Percentiles rank a stretch among this genome's conserved stretches.
Conservation (phyloP, 1,139 yeast genomes). For the Meyerozyma guilliermondii region DNA sequence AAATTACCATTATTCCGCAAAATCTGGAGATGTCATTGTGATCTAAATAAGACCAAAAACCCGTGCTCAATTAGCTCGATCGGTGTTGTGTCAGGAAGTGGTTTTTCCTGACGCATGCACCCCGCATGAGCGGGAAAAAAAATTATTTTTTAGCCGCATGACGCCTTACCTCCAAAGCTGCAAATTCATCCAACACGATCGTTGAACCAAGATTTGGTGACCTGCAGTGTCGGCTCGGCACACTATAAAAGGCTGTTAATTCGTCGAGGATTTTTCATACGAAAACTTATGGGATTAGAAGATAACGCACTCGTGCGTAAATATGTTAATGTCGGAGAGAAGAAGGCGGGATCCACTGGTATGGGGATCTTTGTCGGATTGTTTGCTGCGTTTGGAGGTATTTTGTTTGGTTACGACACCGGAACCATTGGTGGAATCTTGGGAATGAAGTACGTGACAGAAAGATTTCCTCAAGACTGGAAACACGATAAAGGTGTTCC, state of each 20-base stretch:
- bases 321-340: constrained; percentile 35
- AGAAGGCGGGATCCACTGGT: constrained; percentile 45
- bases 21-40: too few relatives aligned
- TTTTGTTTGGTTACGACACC: constrained; percentile 72
- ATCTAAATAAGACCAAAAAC: too few relatives aligned
- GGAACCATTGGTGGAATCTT: constrained; percentile 78
- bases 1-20: too few relatives aligned
- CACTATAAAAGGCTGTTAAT: background rate
- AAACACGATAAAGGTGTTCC: constrained; percentile 21
- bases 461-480: constrained; percentile 39
- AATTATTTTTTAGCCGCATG: background rate
- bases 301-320: constrained; percentile 25
- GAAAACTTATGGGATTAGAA: constrained; percentile 32
- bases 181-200: background rate
- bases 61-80: too few relatives aligned
- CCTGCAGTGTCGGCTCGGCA: background rate
- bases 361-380: constrained; percentile 44
- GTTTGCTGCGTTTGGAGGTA: constrained; percentile 60
- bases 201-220: background rate
- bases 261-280: background rate
- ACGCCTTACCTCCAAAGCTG: background rate
- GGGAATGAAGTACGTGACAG: constrained; percentile 60
- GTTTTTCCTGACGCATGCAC: constrained; percentile 1
- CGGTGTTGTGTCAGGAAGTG: background rate
- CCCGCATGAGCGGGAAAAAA: background rate